Percentiles rank a stretch among this genome's conserved stretches.
These are phyloP conservation scores for Cladosporium colombiae DNA, from an alignment of 2,329 filamentous ascomycete genomes.

Conservation along the genomic window DNA sequence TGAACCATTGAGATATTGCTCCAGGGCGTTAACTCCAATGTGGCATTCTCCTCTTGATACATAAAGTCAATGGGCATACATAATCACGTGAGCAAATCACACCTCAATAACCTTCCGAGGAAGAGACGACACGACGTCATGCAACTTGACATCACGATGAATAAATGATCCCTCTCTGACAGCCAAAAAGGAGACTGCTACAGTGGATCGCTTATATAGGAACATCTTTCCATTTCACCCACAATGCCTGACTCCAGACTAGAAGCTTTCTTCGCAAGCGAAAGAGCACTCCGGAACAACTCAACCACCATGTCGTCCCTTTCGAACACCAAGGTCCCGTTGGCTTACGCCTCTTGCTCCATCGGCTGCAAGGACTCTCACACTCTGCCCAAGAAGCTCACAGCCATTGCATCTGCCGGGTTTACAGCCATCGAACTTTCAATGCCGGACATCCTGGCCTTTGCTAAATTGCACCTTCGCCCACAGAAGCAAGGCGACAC, in stretches of 20 bases:
- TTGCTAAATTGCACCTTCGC: constrained; percentile 56
- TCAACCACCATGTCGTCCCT: constrained; percentile 26
- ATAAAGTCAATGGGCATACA: not conserved
- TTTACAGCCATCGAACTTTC: constrained; percentile 72
- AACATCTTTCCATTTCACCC: not conserved
- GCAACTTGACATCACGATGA: constrained; percentile 21
- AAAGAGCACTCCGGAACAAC: constrained; percentile 11
- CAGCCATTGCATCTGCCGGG: constrained; percentile 63
- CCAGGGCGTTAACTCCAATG: not conserved
- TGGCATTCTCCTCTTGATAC: not conserved
- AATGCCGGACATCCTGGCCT: constrained; percentile 70
- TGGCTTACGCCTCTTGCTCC: constrained; percentile 59
- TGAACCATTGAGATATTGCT: not conserved
- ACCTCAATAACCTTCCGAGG: not conserved
- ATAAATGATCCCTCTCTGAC: constrained; percentile 12
- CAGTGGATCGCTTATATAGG: not conserved
- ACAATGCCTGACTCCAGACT: constrained; percentile 23
- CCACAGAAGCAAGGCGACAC: constrained; percentile 30
- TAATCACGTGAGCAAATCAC: not conserved
- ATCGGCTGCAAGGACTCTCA: constrained; percentile 52
- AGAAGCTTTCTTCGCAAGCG: constrained; percentile 22
- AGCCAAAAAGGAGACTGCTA: not conserved
- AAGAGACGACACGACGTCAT: constrained; percentile 16
- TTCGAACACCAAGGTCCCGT: constrained; percentile 43
- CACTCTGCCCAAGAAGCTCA: constrained; percentile 61